Evolutionary conservation across 805 yeast genomes (phyloP).

Genomic region (Kazachstania kunashirensis): DNA sequence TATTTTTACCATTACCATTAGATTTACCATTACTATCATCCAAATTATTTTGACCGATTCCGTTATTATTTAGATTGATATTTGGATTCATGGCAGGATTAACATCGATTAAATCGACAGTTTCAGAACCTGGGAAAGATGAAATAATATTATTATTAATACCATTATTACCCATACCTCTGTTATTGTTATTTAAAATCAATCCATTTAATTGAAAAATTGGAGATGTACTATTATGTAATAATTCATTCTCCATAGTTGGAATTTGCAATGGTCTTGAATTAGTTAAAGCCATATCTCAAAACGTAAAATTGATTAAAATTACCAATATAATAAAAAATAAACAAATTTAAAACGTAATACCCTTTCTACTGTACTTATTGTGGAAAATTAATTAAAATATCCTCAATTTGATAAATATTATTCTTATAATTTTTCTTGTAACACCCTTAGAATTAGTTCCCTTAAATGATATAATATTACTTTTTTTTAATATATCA

Average conservation of each 20-base stretch:
- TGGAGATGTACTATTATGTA: constrained; percentile 28
- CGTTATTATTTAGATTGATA: constrained; percentile 5
- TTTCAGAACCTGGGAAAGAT: constrained; percentile 11
- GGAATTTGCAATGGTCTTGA: constrained; percentile 54
- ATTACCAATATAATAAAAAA: neutral
- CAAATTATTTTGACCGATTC: neutral
- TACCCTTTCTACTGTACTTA: neutral
- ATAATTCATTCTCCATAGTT: constrained; percentile 27
- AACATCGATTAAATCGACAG: constrained; percentile 14
- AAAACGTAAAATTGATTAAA: neutral
- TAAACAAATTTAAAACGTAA: neutral
- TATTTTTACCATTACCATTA: neutral
- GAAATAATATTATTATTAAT: constrained; percentile 1
- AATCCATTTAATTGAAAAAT: constrained; percentile 25
- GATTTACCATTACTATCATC: constrained; percentile 1
- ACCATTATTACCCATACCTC: neutral
- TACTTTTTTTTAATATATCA: no score
- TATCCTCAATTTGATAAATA: constrained; percentile 1
- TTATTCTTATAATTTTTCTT: neutral
- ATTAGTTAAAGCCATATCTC: constrained; percentile 52
- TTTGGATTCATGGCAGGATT: constrained; percentile 11
- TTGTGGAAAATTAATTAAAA: constrained; percentile 3
- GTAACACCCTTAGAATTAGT: neutral
- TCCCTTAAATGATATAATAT: no score
- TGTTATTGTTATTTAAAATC: constrained; percentile 6